These are phyloP conservation scores for Apiospora rasikravindrae DNA, from an alignment of 2,329 filamentous ascomycete species.

Conservation along the genomic window DNA sequence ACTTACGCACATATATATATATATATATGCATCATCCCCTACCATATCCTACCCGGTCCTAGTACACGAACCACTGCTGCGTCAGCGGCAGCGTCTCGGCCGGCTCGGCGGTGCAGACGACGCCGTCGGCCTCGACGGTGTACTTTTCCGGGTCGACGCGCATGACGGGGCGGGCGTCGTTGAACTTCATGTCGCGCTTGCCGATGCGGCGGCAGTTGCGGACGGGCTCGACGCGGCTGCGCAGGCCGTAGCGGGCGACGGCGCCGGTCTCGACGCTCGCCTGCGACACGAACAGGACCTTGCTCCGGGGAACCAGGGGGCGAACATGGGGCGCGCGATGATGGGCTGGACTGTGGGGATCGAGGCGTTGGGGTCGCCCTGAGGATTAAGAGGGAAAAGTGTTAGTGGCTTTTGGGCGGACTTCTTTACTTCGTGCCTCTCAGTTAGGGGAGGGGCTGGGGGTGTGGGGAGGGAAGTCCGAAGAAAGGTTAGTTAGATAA, in stretches of 20 bases:
- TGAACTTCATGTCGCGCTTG: constrained; percentile 91
- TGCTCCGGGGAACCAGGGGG: constrained; percentile 72
- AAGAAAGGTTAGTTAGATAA: not conserved
- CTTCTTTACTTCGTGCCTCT: no score
- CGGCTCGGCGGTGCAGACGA: constrained; percentile 75
- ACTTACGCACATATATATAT: not conserved
- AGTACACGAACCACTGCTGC: constrained; percentile 81
- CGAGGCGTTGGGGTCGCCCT: constrained; percentile 81
- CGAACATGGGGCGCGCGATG: constrained; percentile 86
- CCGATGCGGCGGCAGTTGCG: constrained; percentile 74
- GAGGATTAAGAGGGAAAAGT: not conserved
- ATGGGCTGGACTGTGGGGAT: constrained; percentile 90
- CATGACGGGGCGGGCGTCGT: constrained; percentile 84
- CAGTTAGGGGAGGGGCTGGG: not conserved
- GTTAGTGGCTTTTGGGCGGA: not conserved
- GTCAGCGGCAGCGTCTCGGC: constrained; percentile 74
- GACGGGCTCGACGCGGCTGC: constrained; percentile 81
- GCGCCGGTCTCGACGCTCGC: constrained; percentile 70
- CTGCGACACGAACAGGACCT: constrained; percentile 83
- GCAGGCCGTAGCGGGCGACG: constrained; percentile 74
- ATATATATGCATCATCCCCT: not conserved
- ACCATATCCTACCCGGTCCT: constrained; percentile 20
- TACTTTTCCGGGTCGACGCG: constrained; percentile 91
- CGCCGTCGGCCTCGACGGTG: constrained; percentile 82
- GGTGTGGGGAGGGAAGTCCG: not conserved